A percentile compares a stretch with the other conserved stretches of the same genome.
Conservation (phyloP, 495 filamentous ascomycete genomes). For the Penicillium macrosclerotiorum region DNA sequence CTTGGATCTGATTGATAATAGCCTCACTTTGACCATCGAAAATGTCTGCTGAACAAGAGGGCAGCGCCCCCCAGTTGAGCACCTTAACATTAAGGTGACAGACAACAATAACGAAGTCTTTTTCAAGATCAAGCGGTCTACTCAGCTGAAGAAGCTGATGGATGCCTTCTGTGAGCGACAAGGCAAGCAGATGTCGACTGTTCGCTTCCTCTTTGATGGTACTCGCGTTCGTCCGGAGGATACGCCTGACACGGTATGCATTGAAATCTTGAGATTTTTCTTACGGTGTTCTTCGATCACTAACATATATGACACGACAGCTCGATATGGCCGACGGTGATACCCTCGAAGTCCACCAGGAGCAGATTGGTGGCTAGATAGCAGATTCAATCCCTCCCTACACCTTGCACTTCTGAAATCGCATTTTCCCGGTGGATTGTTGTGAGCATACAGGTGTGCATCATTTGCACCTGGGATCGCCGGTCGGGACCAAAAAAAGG, state of each 20-base stretch:
- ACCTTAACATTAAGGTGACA: conserved; percentile 99
- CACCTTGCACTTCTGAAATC: not conserved
- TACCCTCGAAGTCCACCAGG: conserved; percentile 95
- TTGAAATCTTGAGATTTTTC: conserved; percentile 1
- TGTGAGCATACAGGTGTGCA: not conserved
- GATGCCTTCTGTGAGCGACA: conserved; percentile 97
- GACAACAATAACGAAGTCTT: conserved; percentile 99
- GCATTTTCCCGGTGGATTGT: not conserved
- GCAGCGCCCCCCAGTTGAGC: conserved; percentile 66
- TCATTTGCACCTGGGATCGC: not conserved
- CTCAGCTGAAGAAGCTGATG: conserved; percentile 96
- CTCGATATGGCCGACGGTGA: conserved; percentile 97
- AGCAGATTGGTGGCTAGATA: conserved; percentile 81
- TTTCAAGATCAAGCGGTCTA: conserved; percentile 99
- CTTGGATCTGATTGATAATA: conserved; percentile 3
- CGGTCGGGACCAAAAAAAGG: no score
- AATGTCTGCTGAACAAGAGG: conserved; percentile 29
- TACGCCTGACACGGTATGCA: conserved; percentile 85
- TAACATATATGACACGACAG: conserved; percentile 41
- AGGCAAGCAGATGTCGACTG: conserved; percentile 78
- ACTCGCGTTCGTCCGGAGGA: conserved; percentile 84
- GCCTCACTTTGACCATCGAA: not conserved
- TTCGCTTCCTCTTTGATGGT: conserved; percentile 95
- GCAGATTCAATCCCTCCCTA: not conserved
- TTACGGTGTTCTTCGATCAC: not conserved